These are phyloP conservation scores for Nitzschia sp. DNA, from an alignment of 108 stramenopile species.

Conservation along the genomic window DNA sequence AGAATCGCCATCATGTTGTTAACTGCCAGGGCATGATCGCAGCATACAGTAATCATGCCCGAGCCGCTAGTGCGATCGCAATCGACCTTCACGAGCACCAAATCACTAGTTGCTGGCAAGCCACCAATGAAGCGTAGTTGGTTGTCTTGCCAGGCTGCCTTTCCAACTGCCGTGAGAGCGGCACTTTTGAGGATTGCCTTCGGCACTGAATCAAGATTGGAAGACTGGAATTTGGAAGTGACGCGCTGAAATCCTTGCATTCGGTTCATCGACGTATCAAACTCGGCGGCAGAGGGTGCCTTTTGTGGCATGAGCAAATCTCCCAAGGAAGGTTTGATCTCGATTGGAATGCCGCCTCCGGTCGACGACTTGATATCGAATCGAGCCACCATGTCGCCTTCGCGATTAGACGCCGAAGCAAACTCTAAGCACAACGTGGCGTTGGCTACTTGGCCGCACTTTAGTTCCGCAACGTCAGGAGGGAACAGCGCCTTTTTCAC, in stretches of 20 bases:
- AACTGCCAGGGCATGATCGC: slow-evolving; percentile 72
- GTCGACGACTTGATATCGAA: slow-evolving; percentile 69
- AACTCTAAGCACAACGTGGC: slow-evolving; percentile 67
- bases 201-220: slow-evolving; percentile 26
- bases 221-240: slow-evolving; percentile 26
- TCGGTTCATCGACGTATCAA: slow-evolving; percentile 48
- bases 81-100: slow-evolving; percentile 56
- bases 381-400: slow-evolving; percentile 65
- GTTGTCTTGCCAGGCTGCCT: slow-evolving; percentile 30
- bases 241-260: slow-evolving; percentile 79
- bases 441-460: slow-evolving; percentile 41
- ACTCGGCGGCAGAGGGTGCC: slow-evolving; percentile 33
- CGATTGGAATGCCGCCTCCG: slow-evolving; percentile 64
- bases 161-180: slow-evolving; percentile 22
- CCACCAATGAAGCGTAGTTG: slow-evolving; percentile 56
- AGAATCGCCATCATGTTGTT: slow-evolving; percentile 62
- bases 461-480: slow-evolving; percentile 69
- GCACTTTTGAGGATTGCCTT: slow-evolving; percentile 13
- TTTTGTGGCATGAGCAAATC: slow-evolving; percentile 46
- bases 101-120: slow-evolving; percentile 65
- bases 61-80: slow-evolving; percentile 43
- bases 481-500: slow-evolving; percentile 55
- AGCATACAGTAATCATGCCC: slow-evolving; percentile 67
- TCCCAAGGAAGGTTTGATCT: slow-evolving; percentile 74
- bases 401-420: slow-evolving; percentile 64